Evolutionary conservation across 805 yeast genomes (phyloP), one percentile per base, ranked within the genome.

Genomic region (Yarrowia sp.): DNA sequence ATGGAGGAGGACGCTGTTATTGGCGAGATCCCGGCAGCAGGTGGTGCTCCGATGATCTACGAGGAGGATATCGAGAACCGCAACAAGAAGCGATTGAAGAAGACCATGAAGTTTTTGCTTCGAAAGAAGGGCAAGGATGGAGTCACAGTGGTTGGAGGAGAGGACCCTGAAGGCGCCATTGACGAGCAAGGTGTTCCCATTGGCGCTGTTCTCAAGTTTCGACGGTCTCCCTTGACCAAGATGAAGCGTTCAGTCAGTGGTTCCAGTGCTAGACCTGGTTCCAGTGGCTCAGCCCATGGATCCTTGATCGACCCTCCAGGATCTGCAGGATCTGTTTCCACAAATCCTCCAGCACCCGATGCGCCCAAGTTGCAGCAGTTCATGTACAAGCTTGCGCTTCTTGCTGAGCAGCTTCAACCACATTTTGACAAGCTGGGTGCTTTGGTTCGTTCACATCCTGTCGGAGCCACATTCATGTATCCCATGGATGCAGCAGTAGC

Each of bases 31-130:
- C 42, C 31, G 3, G 13, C 47, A 1, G 46, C 29, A 14, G 38
- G 12, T 12, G 47, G 8, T 6, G 36, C 16, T 1, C 61, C 47
- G 3, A 10, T 36, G 9, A 24, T 53, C 21, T 55, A 55, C 22
- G 61, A 55, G 47, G 61, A 55, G 38, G 61, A 55, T 21, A 55
- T 55, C n/a, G 61, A 55, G 21, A 55, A 55, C 22, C 47, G 29
- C 1, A 38, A 55, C 47, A 55, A 62, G 38, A 59, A 47, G 33
- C 61, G 65, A 14, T 47, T 66, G 51, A 53, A 62, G 25, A 65
- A 64, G 41, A 64, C 65, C 10, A 53, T 66, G 61, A 63, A 64
- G 39, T 55, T 56, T 13, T 7, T 63, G 31, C 49, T 63, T 7
- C 42, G 36, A 51, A 32, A 35, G 22, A 33, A 35, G 24, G 42